A percentile compares a stretch with the other conserved stretches of the same genome.
These are phyloP conservation scores for Diphasiastrum complanatum DNA, from an alignment of 83 land plant species.

Conservation along the genomic window DNA sequence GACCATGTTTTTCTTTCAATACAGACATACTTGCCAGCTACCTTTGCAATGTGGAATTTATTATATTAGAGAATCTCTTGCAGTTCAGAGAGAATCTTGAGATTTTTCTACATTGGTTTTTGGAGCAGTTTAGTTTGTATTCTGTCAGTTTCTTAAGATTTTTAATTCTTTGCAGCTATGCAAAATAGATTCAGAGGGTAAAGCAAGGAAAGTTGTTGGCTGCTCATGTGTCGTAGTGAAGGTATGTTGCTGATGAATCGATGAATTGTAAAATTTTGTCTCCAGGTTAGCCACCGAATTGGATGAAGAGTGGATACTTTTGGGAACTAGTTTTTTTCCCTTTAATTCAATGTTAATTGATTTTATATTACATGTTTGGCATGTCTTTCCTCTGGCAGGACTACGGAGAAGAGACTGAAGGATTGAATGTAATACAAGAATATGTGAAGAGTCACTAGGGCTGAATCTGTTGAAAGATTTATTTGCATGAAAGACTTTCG, in stretches of 20 bases:
- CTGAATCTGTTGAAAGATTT: too few species aligned
- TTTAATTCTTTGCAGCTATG: conserved; percentile 37
- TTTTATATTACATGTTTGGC: background rate
- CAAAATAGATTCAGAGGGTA: conserved; percentile 91
- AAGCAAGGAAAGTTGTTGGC: conserved; percentile 87
- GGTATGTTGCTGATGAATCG: too few species aligned
- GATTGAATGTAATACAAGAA: conserved; percentile 58
- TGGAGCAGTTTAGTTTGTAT: background rate
- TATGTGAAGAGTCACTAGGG: conserved; percentile 54
- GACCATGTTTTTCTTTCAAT: background rate
- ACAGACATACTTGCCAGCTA: background rate
- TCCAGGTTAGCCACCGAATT: too few species aligned
- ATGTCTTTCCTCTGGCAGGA: conserved; percentile 37
- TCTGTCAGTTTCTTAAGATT: background rate
- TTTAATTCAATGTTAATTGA: too few species aligned
- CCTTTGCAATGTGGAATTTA: too few species aligned
- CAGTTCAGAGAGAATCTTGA: too few species aligned
- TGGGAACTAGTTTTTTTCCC: too few species aligned
- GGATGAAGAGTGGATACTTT: too few species aligned
- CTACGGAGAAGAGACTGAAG: conserved; percentile 73
- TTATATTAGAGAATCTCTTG: too few species aligned
- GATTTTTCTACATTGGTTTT: too few species aligned
- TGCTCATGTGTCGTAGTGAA: conserved; percentile 82
- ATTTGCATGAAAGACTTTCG: too few species aligned
- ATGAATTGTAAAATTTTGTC: too few species aligned